Base-by-base conservation (phyloP, 345 rosid species). In the Eucalyptus erythrocorys region DNA sequence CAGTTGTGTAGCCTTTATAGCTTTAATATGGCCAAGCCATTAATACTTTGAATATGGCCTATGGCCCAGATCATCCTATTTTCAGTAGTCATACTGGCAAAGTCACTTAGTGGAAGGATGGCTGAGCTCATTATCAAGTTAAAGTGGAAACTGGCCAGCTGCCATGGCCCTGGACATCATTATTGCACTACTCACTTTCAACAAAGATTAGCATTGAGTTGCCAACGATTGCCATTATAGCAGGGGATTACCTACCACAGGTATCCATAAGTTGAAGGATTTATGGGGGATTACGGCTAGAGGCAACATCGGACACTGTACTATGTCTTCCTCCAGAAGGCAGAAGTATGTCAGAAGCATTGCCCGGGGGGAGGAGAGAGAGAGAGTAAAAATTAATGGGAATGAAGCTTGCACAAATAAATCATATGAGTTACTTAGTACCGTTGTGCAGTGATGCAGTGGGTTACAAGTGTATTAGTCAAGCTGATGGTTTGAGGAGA, bases 301-400 rank as follows among this genome's bases (percentile, higher is more conserved):
- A 61, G 76, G 76, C 76, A 64, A n/a, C 21, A 30, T 14, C 76
- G n/a, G 76, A 64, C 76, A 64, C 40, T 64, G 40, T n/a, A 34
- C 19, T 64, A 14, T 64, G 76, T 7, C 76, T 64, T 34, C 76
- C 40, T 64, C 76, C 76, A 64, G 76, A 64, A 30, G 71, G 71
- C 71, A 64, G 37, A 64, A 64, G 21, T 64, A 64, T n/a, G 76
- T n/a, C n/a, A n/a, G n/a, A n/a, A n/a, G n/a, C n/a, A n/a, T n/a
- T n/a, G 27, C n/a, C n/a, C n/a, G n/a, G n/a, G 12, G 6, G 12
- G 7, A 32, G 0, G n/a, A 2, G 21, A 1, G 71, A 1, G 8
- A 13, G 34, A 4, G 47, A 4, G 4, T 22, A 4, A 43, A 76
- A 76, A 40, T 71, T 21, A 37, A 76, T 76, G 40, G 47, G 47